Evolutionary conservation across 352 stramenopile genomes (phyloP).

Genomic region (Phytophthora niederhauseri): DNA sequence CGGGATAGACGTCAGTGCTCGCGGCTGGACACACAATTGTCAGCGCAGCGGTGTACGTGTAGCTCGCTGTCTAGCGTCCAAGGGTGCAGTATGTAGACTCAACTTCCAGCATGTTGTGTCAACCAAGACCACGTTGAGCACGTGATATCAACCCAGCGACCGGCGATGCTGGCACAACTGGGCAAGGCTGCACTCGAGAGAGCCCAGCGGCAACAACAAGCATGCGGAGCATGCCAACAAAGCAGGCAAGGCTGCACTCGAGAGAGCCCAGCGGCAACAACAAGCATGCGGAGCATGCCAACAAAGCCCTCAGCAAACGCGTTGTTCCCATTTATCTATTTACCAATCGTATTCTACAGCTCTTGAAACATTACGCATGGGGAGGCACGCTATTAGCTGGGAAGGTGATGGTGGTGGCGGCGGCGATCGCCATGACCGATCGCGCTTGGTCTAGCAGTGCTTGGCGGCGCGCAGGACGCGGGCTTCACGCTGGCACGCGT

Average conservation of each 20-base stretch:
- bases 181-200: not conserved
- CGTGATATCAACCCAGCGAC: not conserved
- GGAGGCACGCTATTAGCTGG: slow-evolving; percentile 2
- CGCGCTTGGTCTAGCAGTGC: slow-evolving; percentile 19
- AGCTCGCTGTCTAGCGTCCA: too few species aligned
- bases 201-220: not conserved
- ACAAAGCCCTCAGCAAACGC: slow-evolving; percentile 15
- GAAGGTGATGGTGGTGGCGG: not conserved
- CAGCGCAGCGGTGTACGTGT: not conserved
- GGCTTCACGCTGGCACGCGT: slow-evolving; percentile 45
- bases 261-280: not conserved
- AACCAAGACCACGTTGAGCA: not conserved
- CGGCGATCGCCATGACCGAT: not conserved
- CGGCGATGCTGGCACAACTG: not conserved
- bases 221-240: slow-evolving; percentile 7
- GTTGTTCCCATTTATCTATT: slow-evolving; percentile 35
- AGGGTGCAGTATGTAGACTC: not conserved
- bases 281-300: slow-evolving; percentile 13
- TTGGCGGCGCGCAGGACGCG: slow-evolving; percentile 28
- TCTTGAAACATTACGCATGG: slow-evolving; percentile 31
- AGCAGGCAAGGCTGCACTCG: too few species aligned
- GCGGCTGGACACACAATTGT: not conserved
- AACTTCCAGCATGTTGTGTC: not conserved
- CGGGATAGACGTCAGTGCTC: not conserved
- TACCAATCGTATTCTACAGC: slow-evolving; percentile 37